A percentile compares a stretch with the other conserved stretches of the same genome.
Conservation (phyloP, 805 yeast species). For the Komagataella ulmi region DNA sequence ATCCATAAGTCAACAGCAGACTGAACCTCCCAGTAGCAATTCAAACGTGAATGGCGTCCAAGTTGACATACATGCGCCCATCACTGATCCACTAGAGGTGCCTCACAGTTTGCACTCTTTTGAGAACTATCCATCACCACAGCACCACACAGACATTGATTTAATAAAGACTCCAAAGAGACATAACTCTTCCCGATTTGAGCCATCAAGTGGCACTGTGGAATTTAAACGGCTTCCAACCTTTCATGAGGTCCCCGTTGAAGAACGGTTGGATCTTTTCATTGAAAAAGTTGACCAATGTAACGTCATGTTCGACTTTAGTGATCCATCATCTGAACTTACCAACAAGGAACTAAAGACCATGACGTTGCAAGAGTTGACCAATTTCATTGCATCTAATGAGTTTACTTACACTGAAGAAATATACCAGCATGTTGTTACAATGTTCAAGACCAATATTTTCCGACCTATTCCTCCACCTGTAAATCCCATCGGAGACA, state of each 20-base stretch:
- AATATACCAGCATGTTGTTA: constrained; percentile 78
- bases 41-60: neutral
- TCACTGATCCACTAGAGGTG: neutral
- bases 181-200: constrained; percentile 86
- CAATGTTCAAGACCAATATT: constrained; percentile 79
- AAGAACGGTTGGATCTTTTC: constrained; percentile 70
- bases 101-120: constrained; percentile 22
- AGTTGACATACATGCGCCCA: neutral
- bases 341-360: constrained; percentile 89
- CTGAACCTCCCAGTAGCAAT: neutral
- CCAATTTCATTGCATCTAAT: constrained; percentile 73
- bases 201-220: constrained; percentile 54
- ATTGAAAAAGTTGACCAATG: constrained; percentile 88
- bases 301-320: constrained; percentile 85
- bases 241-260: constrained; percentile 73
- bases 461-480: constrained; percentile 98
- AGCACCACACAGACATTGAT: constrained; percentile 62
- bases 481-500: constrained; percentile 91
- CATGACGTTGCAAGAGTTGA: constrained; percentile 74
- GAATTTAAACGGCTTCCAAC: constrained; percentile 64
- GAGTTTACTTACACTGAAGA: constrained; percentile 81
- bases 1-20: neutral
- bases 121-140: constrained; percentile 46
- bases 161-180: constrained; percentile 77
- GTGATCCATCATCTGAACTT: constrained; percentile 84